phyloP scores from a whole-genome alignment of 306 rosid species.

The Vigna radiata region DNA sequence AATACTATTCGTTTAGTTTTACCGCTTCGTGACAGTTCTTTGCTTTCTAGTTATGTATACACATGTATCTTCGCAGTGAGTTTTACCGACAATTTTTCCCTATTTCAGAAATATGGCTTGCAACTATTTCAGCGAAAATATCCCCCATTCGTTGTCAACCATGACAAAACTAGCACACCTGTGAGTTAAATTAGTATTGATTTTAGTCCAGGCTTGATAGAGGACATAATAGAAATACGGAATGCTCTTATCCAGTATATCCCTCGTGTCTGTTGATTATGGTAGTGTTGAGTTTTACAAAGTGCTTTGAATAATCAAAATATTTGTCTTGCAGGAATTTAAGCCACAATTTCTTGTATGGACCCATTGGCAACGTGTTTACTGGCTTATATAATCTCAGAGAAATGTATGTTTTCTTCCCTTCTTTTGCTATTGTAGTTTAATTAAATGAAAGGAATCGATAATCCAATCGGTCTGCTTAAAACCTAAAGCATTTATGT shows the following conservation, averaged over 20 bases:
- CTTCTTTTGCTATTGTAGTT: constrained; percentile 32
- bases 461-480: constrained; percentile 24
- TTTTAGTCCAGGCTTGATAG: constrained; percentile 30
- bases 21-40: constrained; percentile 9
- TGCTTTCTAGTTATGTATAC: not conserved
- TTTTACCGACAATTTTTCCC: constrained; percentile 43
- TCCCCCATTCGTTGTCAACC: constrained; percentile 69
- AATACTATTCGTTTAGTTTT: constrained; percentile 18
- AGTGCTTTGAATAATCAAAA: constrained; percentile 35
- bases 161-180: constrained; percentile 73
- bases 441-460: constrained; percentile 36
- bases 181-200: constrained; percentile 60
- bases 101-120: constrained; percentile 79
- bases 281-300: constrained; percentile 11
- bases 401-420: constrained; percentile 74
- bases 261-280: not conserved
- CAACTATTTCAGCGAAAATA: constrained; percentile 66
- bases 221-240: not conserved
- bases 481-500: constrained; percentile 14
- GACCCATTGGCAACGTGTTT: constrained; percentile 86
- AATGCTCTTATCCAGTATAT: constrained; percentile 11
- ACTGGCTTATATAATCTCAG: constrained; percentile 72
- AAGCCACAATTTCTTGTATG: constrained; percentile 82
- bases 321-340: constrained; percentile 72
- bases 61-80: not conserved